A percentile compares a stretch with the other conserved stretches of the same genome.
phyloP scores from a whole-genome alignment of 352 stramenopile species.

The Phytophthora foliorum region DNA sequence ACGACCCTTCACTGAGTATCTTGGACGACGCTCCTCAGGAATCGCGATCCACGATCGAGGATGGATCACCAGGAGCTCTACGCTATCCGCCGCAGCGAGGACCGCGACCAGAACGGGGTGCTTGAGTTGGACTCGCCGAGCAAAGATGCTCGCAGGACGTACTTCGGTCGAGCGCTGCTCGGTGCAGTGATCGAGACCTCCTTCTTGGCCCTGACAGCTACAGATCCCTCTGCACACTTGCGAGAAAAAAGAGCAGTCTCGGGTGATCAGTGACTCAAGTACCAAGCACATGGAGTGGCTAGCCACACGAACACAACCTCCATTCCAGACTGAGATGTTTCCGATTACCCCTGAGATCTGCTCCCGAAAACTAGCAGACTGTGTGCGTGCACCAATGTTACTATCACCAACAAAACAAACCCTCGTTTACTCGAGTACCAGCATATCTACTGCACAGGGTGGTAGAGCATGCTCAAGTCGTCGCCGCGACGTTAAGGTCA shows the following conservation, averaged over 20 bases:
- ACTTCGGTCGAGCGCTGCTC: constrained; percentile 70
- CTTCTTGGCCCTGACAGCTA: constrained; percentile 72
- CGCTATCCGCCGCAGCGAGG: constrained; percentile 63
- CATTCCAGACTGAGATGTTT: neutral
- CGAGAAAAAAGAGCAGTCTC: too few relatives aligned
- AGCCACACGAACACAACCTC: neutral
- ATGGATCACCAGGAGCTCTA: constrained; percentile 43
- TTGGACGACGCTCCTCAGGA: neutral
- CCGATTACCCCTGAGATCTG: neutral
- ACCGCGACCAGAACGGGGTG: constrained; percentile 69
- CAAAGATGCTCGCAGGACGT: constrained; percentile 61
- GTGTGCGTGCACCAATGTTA: neutral
- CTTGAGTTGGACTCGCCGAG: constrained; percentile 70
- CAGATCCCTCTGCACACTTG: constrained; percentile 43
- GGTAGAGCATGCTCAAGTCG: constrained; percentile 23
- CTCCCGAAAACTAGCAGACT: neutral
- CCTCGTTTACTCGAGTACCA: neutral
- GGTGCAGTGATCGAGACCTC: constrained; percentile 79
- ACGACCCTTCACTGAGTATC: constrained; percentile 21
- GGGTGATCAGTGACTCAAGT: neutral
- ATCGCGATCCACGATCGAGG: neutral
- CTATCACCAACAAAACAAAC: neutral
- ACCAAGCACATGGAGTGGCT: neutral
- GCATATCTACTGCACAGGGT: constrained; percentile 6
- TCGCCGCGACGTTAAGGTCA: constrained; percentile 41